Evolutionary conservation across 495 filamentous ascomycete genomes (phyloP).

Genomic region (Podospora appendiculata): DNA sequence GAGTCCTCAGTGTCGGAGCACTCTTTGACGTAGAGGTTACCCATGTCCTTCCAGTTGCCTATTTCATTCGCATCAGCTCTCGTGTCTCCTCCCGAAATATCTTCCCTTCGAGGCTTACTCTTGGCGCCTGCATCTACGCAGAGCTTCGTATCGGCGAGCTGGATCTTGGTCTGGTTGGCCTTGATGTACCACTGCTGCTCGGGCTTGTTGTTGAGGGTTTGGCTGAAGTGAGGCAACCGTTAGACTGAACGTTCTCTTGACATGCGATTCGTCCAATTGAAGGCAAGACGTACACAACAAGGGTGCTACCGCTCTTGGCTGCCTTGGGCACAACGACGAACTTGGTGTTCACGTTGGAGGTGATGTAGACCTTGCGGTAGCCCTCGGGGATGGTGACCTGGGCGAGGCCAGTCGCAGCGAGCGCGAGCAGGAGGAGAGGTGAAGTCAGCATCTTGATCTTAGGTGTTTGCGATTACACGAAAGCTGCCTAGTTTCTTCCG

Average conservation of each 20-base stretch:
- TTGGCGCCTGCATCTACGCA: conserved; percentile 45
- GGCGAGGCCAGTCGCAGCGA: conserved; percentile 38
- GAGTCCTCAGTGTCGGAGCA: conserved; percentile 32
- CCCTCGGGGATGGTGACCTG: conserved; percentile 31
- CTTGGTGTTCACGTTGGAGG: conserved; percentile 41
- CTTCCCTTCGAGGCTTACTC: conserved; percentile 18
- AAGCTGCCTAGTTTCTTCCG: not conserved
- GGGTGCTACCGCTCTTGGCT: conserved; percentile 23
- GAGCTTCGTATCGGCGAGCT: conserved; percentile 35
- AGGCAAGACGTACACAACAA: conserved; percentile 33
- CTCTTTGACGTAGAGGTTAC: conserved; percentile 29
- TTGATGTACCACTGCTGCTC: conserved; percentile 46
- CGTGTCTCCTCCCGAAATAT: too few relatives aligned
- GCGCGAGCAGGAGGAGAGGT: conserved; percentile 29
- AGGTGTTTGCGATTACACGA: not conserved
- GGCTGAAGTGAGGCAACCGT: conserved; percentile 10
- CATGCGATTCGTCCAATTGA: too few relatives aligned
- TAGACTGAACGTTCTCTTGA: too few relatives aligned
- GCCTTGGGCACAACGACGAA: conserved; percentile 41
- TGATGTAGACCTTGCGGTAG: conserved; percentile 43
- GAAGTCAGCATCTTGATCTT: conserved; percentile 28
- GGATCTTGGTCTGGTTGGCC: conserved; percentile 32
- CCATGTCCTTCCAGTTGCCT: conserved; percentile 50
- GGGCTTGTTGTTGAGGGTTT: conserved; percentile 30
- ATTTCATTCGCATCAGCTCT: not conserved